These are phyloP conservation scores for Backusella macrospora DNA, from an alignment of 192 early-diverging fungal species.

Conservation along the genomic window DNA sequence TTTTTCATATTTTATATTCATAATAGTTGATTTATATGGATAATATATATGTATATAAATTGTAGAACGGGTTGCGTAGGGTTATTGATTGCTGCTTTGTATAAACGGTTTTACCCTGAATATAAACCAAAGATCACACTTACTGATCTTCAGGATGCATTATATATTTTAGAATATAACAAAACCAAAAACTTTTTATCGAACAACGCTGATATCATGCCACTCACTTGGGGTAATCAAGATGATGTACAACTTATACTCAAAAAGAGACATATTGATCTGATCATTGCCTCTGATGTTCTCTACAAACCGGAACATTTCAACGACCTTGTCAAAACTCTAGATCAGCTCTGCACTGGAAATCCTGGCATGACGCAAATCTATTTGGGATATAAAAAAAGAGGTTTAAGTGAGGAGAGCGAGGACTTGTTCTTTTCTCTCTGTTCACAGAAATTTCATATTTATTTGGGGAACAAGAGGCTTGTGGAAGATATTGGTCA, in stretches of 20 bases:
- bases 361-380: background rate
- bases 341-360: background rate
- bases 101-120: background rate
- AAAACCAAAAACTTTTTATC: conserved; percentile 21
- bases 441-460: conserved; percentile 1
- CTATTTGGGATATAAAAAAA: conserved; percentile 16
- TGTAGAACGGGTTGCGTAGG: conserved; percentile 28
- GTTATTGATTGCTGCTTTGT: background rate
- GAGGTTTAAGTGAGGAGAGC: background rate
- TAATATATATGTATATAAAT: background rate
- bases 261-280: conserved; percentile 26
- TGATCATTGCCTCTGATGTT: conserved; percentile 51
- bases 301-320: conserved; percentile 41
- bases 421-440: background rate
- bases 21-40: no score
- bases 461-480: background rate
- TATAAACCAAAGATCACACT: conserved; percentile 26
- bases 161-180: conserved; percentile 39
- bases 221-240: conserved; percentile 23
- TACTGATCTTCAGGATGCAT: conserved; percentile 46
- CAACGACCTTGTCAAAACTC: conserved; percentile 31
- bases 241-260: background rate
- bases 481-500: background rate
- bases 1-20: no score
- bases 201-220: background rate